Percentiles rank a stretch among this genome's conserved stretches.
These are phyloP conservation scores for Pyracantha coccinea DNA, from an alignment of 331 rosid species.

Conservation along the genomic window DNA sequence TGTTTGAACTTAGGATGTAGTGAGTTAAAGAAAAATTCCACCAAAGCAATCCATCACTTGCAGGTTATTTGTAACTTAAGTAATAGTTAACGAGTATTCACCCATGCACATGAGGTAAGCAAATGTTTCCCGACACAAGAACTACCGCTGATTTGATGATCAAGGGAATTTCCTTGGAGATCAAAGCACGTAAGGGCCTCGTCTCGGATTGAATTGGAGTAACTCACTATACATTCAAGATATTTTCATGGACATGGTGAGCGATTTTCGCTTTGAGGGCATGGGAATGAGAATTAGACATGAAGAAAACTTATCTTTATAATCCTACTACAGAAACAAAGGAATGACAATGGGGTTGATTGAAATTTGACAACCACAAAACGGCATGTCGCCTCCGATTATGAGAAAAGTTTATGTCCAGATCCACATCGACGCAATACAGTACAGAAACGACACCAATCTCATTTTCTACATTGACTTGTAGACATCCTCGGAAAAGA, in stretches of 20 bases:
- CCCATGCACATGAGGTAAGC: not conserved
- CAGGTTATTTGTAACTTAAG: too few species aligned
- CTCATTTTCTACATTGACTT: not conserved
- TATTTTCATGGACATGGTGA: too few species aligned
- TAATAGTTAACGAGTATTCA: too few species aligned
- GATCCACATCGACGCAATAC: not conserved
- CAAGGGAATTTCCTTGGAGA: not conserved
- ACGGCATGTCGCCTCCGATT: not conserved
- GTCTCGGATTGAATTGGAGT: too few species aligned
- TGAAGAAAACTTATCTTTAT: too few species aligned
- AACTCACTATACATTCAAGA: too few species aligned
- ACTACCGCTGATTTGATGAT: not conserved
- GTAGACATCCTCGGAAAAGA: not conserved
- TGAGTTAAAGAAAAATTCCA: too few species aligned
- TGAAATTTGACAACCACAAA: not conserved
- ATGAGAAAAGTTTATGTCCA: not conserved
- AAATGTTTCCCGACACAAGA: not conserved
- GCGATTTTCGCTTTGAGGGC: too few species aligned
- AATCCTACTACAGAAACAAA: not conserved
- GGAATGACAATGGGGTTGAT: not conserved
- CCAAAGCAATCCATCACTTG: too few species aligned
- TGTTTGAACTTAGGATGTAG: too few species aligned
- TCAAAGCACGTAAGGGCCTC: not conserved
- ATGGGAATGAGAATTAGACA: too few species aligned
- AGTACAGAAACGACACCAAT: not conserved